A percentile compares a stretch with the other conserved stretches of the same genome.
Conservation (phyloP, 2,329 filamentous ascomycete genomes). For the Xylariomycetidae sp. region DNA sequence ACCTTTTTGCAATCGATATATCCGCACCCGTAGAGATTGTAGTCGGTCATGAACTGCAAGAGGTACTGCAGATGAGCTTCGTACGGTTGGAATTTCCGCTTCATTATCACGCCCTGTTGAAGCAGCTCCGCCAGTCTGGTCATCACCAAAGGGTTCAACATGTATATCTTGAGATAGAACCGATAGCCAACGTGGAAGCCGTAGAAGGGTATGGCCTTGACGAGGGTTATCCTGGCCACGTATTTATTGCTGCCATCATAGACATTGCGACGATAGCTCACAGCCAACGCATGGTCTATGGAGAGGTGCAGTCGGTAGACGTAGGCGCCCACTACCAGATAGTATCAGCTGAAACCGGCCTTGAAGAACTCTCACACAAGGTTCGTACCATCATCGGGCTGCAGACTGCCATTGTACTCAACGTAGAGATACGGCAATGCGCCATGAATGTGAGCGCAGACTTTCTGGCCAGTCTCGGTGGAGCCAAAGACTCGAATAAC, state of each 20-base stretch:
- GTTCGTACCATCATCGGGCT: conserved; percentile 57
- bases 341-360: conserved; percentile 6
- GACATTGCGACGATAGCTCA: conserved; percentile 74
- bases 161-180: conserved; percentile 89
- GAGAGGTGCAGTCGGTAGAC: conserved; percentile 75
- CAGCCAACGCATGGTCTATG: conserved; percentile 82
- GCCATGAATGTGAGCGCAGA: conserved; percentile 92
- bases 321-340: conserved; percentile 64
- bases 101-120: conserved; percentile 82
- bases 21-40: conserved; percentile 91
- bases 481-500: conserved; percentile 87
- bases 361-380: conserved; percentile 13
- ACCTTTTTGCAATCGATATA: conserved; percentile 71
- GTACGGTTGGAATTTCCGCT: conserved; percentile 78
- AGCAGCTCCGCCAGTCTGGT: conserved; percentile 82
- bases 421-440: conserved; percentile 95
- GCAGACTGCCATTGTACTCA: conserved; percentile 68
- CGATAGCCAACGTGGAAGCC: conserved; percentile 90
- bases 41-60: conserved; percentile 97
- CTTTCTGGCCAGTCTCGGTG: conserved; percentile 90
- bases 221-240: conserved; percentile 83
- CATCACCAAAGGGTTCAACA: conserved; percentile 82
- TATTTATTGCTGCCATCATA: conserved; percentile 62
- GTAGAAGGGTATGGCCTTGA: conserved; percentile 93
- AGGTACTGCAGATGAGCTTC: conserved; percentile 91